Percentiles rank a stretch among this genome's conserved stretches.
Conservation (phyloP, 257 asterid species). For the Petrea volubilis region DNA sequence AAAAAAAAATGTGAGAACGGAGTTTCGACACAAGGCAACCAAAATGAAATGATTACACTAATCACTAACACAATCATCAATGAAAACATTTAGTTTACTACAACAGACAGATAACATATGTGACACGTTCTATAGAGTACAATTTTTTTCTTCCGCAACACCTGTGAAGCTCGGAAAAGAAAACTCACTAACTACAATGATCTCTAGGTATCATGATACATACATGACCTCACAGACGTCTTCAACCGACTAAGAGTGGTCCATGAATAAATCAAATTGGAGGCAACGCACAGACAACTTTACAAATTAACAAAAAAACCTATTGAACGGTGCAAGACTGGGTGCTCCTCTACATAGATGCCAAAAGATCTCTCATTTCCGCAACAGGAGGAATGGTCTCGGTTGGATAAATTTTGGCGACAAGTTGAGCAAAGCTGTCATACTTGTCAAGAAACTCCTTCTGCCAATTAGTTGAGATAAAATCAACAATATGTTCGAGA, state of each 20-base stretch:
- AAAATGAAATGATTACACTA: constrained; percentile 8
- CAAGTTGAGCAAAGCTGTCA: constrained; percentile 90
- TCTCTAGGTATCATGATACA: neutral
- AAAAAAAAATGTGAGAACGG: neutral
- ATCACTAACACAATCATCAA: neutral
- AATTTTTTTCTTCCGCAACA: neutral
- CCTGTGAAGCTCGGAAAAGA: constrained; percentile 10
- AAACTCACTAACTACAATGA: neutral
- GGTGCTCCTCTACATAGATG: constrained; percentile 33
- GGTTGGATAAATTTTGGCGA: constrained; percentile 72
- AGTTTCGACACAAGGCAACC: neutral
- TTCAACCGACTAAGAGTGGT: neutral
- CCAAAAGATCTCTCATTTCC: constrained; percentile 56
- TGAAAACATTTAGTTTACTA: constrained; percentile 3
- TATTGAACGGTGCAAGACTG: neutral
- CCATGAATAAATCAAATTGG: constrained; percentile 24
- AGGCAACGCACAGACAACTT: neutral
- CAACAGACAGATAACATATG: neutral
- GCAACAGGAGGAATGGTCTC: constrained; percentile 81
- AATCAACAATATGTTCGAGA: constrained; percentile 15
- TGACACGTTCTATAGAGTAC: neutral
- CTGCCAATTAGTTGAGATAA: constrained; percentile 47
- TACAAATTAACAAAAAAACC: neutral
- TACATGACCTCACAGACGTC: neutral
- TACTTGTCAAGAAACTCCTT: constrained; percentile 96